Conservation (phyloP, 2,329 filamentous ascomycete species). For the Diplodia scrobiculata region DNA sequence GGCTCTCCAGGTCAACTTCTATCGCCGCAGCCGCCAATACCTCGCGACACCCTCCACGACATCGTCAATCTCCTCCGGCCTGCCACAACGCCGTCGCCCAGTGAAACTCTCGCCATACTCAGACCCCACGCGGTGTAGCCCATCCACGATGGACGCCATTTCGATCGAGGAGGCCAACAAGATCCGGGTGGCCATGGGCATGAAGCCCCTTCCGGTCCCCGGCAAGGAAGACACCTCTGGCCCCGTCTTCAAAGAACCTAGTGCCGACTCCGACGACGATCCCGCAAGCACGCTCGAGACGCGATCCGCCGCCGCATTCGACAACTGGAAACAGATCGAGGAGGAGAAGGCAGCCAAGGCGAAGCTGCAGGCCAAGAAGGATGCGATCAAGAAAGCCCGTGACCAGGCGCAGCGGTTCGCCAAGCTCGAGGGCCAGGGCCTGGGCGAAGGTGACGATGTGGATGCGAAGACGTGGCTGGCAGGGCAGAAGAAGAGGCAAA, state of each 20-base stretch:
- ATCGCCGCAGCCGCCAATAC: constrained; percentile 13
- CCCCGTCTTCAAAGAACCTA: constrained; percentile 58
- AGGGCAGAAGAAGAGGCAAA: constrained; percentile 89
- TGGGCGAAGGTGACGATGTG: constrained; percentile 73
- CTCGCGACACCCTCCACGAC: constrained; percentile 19
- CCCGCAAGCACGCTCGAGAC: constrained; percentile 80
- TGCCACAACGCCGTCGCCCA: constrained; percentile 20
- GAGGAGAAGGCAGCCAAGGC: constrained; percentile 73
- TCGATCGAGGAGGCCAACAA: constrained; percentile 89
- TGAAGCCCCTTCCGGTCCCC: constrained; percentile 85
- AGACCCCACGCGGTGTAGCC: neutral
- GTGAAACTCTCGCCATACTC: neutral
- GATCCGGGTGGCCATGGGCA: constrained; percentile 82
- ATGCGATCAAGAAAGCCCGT: constrained; percentile 81
- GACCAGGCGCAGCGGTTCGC: constrained; percentile 77
- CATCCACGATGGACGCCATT: constrained; percentile 42
- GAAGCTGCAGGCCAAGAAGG: constrained; percentile 76
- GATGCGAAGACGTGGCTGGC: constrained; percentile 87
- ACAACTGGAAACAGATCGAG: constrained; percentile 71
- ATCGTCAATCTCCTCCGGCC: neutral
- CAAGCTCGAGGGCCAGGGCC: constrained; percentile 76
- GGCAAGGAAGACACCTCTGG: constrained; percentile 59
- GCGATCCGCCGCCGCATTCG: constrained; percentile 69
- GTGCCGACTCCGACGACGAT: constrained; percentile 63
- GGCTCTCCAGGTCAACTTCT: constrained; percentile 17